phyloP scores from a whole-genome alignment of 139 green algal genomes.

The Chlamydomonas schloesseri region DNA sequence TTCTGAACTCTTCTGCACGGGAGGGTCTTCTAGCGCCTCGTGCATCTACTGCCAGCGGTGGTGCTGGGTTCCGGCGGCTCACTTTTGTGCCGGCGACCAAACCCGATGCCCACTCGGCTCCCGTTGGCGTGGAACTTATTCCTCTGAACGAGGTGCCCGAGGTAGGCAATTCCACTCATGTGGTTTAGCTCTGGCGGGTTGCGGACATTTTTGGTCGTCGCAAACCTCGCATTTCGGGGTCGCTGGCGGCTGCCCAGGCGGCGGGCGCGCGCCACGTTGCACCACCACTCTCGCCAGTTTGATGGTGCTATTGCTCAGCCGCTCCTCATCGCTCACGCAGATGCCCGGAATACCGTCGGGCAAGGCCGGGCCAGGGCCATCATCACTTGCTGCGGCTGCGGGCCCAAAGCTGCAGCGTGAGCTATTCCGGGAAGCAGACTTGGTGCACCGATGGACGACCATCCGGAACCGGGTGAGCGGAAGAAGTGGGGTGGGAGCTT shows the following conservation, averaged over 20 bases:
- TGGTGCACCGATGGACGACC: conserved; percentile 13
- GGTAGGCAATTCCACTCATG: neutral
- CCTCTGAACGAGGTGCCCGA: conserved; percentile 61
- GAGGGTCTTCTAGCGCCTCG: too few relatives aligned
- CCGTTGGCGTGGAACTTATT: conserved; percentile 62
- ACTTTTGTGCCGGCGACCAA: conserved; percentile 74
- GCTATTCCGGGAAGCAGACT: conserved; percentile 24
- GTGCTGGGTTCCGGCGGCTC: conserved; percentile 56
- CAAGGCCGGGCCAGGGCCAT: neutral
- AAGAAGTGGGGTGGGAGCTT: too few relatives aligned
- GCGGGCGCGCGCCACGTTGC: too few relatives aligned
- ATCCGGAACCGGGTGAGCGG: conserved; percentile 60
- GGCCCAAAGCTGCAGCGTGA: conserved; percentile 21
- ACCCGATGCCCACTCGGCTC: conserved; percentile 59
- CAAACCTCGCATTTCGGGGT: too few relatives aligned
- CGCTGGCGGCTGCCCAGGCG: too few relatives aligned
- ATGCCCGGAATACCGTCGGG: conserved; percentile 40
- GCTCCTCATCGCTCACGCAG: neutral
- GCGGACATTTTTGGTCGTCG: too few relatives aligned
- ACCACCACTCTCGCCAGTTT: too few relatives aligned
- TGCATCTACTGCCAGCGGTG: too few relatives aligned
- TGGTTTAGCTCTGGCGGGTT: neutral
- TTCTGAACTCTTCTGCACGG: neutral
- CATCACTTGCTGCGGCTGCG: neutral
- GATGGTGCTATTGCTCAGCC: too few relatives aligned